Evolutionary conservation across 2,329 filamentous ascomycete species (phyloP), one percentile per base, ranked within the genome.

Genomic region (Nemania diffusa): DNA sequence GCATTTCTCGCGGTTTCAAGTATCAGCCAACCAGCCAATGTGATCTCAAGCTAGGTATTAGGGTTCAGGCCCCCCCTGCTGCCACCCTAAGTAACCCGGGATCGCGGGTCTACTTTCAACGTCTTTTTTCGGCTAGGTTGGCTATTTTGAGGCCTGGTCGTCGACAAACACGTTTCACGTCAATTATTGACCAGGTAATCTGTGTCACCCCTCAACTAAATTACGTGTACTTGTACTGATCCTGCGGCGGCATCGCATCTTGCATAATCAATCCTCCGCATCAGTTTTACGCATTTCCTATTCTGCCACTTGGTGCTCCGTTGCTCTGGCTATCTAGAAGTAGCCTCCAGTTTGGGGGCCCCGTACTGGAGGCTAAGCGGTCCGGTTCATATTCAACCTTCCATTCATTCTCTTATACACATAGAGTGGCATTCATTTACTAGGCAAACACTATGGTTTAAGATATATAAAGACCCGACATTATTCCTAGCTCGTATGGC

Each of bases 1-100:
- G 65, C 40, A 65, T 57, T 50, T 53, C 32, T 29, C 34, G 24
- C 53, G 52, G 65, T 68, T 68, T 68, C 65, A 68, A 62, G 65
- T 48, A 7, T 51, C 6, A 53, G 51, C 65, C 61, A 67, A 27
- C n/a, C 27, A 40, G 44, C 57, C 52, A 57, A 55, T 24, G 20
- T 22, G 53, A 57, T 62, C 57, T 65, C 52, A 44, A 29, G 22
- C 7, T 46, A 46, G 17, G 42, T 22, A 46, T 24, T 20, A 26
- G 22, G 34, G n/a, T 32, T 53, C 44, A 40, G 34, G 11, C 34
- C 15, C 15, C 11, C 11, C 34, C 11, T n/a, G n/a, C n/a, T n/a
- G n/a, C n/a, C n/a, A n/a, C 34, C 15, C 34, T 40, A 15, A 13
- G 11, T 46, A 27, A 22, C 26, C 52, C 58, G 29, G 48, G 26